phyloP scores from a whole-genome alignment of 257 asterid genomes.

The Prunella vulgaris region DNA sequence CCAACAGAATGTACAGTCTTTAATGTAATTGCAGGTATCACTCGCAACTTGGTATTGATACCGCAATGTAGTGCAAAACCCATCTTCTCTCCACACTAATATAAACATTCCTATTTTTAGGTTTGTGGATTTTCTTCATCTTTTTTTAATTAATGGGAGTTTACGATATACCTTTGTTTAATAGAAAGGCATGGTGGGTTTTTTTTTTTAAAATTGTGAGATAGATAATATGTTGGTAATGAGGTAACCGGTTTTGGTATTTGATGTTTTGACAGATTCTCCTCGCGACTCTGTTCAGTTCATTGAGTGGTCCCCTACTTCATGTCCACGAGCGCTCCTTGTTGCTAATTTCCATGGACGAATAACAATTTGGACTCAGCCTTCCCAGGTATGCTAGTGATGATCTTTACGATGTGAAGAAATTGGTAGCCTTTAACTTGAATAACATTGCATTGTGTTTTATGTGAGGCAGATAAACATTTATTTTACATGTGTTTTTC shows the following conservation, averaged over 20 bases:
- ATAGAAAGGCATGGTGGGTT: slow-evolving; percentile 3
- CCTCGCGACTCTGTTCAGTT: slow-evolving; percentile 98
- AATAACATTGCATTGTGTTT: background rate
- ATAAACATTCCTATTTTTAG: background rate
- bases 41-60: slow-evolving; percentile 19
- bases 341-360: slow-evolving; percentile 95
- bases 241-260: slow-evolving; percentile 5
- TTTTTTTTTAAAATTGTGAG: background rate
- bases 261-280: slow-evolving; percentile 59
- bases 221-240: slow-evolving; percentile 5
- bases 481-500: slow-evolving; percentile 1
- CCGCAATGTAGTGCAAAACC: background rate
- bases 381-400: slow-evolving; percentile 68
- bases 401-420: slow-evolving; percentile 13
- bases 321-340: slow-evolving; percentile 89
- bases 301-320: slow-evolving; percentile 97
- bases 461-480: background rate
- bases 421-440: background rate
- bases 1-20: slow-evolving; percentile 95
- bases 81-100: background rate
- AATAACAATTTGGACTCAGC: slow-evolving; percentile 93
- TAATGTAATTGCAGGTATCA: slow-evolving; percentile 93
- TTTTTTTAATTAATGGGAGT: background rate
- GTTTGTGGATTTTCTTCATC: background rate
- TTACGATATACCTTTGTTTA: slow-evolving; percentile 11